A percentile compares a stretch with the other conserved stretches of the same genome.
These are phyloP conservation scores for Asterophora lycoperdoides DNA, from an alignment of 768 basidiomycete species.

Conservation along the genomic window DNA sequence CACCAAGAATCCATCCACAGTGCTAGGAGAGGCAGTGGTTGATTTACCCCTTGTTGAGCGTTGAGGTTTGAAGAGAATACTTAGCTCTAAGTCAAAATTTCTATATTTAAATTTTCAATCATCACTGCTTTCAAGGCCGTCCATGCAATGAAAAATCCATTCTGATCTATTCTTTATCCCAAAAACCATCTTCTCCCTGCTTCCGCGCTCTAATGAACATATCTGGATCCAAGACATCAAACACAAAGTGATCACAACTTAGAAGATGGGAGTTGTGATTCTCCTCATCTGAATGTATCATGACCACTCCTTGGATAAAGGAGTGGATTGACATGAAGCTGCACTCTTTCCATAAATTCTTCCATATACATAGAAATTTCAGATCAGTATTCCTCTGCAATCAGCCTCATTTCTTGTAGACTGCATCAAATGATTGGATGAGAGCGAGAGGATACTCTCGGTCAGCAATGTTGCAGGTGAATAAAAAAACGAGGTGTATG, in stretches of 20 bases:
- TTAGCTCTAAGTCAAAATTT: too few species aligned
- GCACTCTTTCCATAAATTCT: not conserved
- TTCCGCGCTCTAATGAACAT: slow-evolving; percentile 6
- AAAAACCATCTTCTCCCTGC: too few species aligned
- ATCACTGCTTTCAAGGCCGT: too few species aligned
- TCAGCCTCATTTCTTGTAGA: not conserved
- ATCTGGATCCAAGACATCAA: slow-evolving; percentile 10
- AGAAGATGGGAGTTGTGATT: too few species aligned
- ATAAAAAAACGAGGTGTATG: slow-evolving; percentile 3
- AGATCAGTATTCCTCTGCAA: slow-evolving; percentile 6
- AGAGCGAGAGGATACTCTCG: slow-evolving; percentile 8
- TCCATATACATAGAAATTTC: slow-evolving; percentile 1
- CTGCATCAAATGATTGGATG: slow-evolving; percentile 6
- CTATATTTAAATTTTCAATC: too few species aligned
- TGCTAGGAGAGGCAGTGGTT: too few species aligned
- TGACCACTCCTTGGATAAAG: slow-evolving; percentile 7
- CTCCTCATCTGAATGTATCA: slow-evolving; percentile 4
- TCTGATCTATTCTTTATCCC: too few species aligned
- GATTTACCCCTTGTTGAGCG: too few species aligned
- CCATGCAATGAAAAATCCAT: too few species aligned
- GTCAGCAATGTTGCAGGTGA: slow-evolving; percentile 4
- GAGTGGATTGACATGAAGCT: slow-evolving; percentile 6
- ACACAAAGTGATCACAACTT: slow-evolving; percentile 6
- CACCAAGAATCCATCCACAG: too few species aligned
- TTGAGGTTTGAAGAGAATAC: too few species aligned